Evolutionary conservation across 2,329 filamentous ascomycete species (phyloP).

Genomic region (Colletotrichum somersetense): DNA sequence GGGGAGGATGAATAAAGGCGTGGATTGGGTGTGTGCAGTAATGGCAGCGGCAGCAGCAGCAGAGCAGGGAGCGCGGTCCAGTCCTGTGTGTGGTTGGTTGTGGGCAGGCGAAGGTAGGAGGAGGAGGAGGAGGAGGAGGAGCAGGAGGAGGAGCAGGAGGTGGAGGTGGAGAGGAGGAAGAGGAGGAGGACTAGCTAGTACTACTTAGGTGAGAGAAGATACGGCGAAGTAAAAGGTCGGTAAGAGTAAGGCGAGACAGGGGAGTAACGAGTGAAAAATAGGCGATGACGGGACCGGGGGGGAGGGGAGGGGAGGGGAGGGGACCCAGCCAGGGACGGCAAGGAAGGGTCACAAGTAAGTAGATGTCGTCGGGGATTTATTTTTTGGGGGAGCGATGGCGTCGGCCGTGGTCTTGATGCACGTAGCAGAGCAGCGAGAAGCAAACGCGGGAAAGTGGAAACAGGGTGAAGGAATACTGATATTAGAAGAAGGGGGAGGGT

Average conservation of each 20-base stretch:
- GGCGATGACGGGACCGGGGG: slow-evolving; percentile 16
- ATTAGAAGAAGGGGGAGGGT: slow-evolving; percentile 18
- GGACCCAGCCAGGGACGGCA: slow-evolving; percentile 28
- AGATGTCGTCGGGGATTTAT: slow-evolving; percentile 41
- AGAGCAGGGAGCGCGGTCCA: neutral
- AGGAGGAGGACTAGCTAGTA: neutral
- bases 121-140: neutral
- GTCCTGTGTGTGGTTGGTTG: slow-evolving; percentile 14
- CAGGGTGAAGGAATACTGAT: slow-evolving; percentile 20
- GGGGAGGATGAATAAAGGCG: slow-evolving; percentile 14
- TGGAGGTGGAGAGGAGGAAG: slow-evolving; percentile 1
- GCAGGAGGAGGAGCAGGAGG: slow-evolving; percentile 1
- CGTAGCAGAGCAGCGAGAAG: slow-evolving; percentile 4
- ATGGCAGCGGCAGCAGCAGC: neutral
- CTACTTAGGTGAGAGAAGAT: no score
- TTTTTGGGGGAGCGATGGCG: slow-evolving; percentile 35
- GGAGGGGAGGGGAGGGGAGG: neutral
- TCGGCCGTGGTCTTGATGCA: slow-evolving; percentile 34
- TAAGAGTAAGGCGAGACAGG: slow-evolving; percentile 30
- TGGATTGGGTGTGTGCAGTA: slow-evolving; percentile 22
- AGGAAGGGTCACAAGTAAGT: slow-evolving; percentile 26
- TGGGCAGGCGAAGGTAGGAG: slow-evolving; percentile 9
- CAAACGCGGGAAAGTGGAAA: slow-evolving; percentile 36
- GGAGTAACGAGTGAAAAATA: slow-evolving; percentile 13
- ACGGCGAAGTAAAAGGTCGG: neutral